phyloP scores from a whole-genome alignment of 805 yeast species.

The Debaryomyces hansenii region DNA sequence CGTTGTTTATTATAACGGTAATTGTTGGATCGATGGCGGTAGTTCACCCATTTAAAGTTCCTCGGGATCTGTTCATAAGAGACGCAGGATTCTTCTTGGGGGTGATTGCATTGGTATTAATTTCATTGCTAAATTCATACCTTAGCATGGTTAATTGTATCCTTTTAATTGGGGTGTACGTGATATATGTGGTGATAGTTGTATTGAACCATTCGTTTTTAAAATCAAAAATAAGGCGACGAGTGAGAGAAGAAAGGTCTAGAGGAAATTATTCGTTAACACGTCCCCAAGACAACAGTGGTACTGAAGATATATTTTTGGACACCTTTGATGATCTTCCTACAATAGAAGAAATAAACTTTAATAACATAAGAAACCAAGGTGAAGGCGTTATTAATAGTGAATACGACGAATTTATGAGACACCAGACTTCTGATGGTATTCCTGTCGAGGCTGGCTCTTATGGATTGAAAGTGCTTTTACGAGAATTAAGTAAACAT shows the following conservation, averaged over 20 bases:
- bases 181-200: constrained; percentile 54
- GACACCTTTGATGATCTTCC: constrained; percentile 24
- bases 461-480: constrained; percentile 31
- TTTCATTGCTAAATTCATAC: constrained; percentile 54
- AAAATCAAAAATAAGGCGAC: constrained; percentile 11
- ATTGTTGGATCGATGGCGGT: constrained; percentile 80
- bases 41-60: constrained; percentile 61
- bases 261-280: constrained; percentile 17
- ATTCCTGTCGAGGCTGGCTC: constrained; percentile 23
- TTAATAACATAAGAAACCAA: neutral
- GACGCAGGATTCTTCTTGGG: constrained; percentile 60
- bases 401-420: neutral
- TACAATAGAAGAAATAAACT: constrained; percentile 24
- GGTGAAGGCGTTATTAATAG: neutral
- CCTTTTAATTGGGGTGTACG: constrained; percentile 55
- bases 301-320: constrained; percentile 18
- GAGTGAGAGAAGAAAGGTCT: constrained; percentile 20
- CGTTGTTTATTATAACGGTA: constrained; percentile 75
- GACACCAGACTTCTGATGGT: neutral
- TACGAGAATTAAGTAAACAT: constrained; percentile 31
- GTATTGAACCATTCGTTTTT: constrained; percentile 26
- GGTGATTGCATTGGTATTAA: constrained; percentile 50
- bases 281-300: constrained; percentile 2
- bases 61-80: constrained; percentile 50
- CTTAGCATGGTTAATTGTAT: constrained; percentile 58